A percentile compares a stretch with the other conserved stretches of the same genome.
Evolutionary conservation across 768 basidiomycete genomes (phyloP).

Genomic region (Trametes gibbosa): DNA sequence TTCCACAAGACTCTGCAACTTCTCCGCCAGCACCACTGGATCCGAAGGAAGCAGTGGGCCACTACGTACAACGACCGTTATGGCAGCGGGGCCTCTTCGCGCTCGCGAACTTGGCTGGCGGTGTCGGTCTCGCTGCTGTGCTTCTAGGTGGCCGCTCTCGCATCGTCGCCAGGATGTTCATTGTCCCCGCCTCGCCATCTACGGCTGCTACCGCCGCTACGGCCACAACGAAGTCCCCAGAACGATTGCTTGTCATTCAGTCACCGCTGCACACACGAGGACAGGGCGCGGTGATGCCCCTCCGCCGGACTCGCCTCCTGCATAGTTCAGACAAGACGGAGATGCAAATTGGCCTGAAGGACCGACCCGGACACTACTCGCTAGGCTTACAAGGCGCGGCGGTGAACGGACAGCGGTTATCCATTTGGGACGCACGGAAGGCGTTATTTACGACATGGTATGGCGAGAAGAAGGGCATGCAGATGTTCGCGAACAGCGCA

Average conservation of each 20-base stretch:
- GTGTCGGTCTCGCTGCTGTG: slow-evolving; percentile 19
- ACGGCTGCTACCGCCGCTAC: background rate
- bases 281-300: slow-evolving; percentile 22
- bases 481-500: slow-evolving; percentile 10
- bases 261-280: slow-evolving; percentile 16
- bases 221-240: background rate
- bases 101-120: slow-evolving; percentile 16
- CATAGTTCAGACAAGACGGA: slow-evolving; percentile 17
- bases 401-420: slow-evolving; percentile 20
- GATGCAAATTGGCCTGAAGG: slow-evolving; percentile 18
- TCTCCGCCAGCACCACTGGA: background rate
- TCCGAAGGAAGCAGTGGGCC: background rate
- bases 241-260: slow-evolving; percentile 23
- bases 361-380: slow-evolving; percentile 16
- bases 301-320: slow-evolving; percentile 12
- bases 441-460: slow-evolving; percentile 24
- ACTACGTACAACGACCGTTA: slow-evolving; percentile 24
- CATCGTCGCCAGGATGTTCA: slow-evolving; percentile 22
- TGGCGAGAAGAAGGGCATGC: slow-evolving; percentile 20
- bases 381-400: slow-evolving; percentile 16
- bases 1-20: background rate
- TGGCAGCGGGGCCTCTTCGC: slow-evolving; percentile 24
- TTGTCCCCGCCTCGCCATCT: slow-evolving; percentile 17
- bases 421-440: slow-evolving; percentile 18
- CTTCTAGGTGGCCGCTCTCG: slow-evolving; percentile 24